Base-by-base conservation (phyloP, 495 filamentous ascomycete genomes). In the Rhypophila decipiens region DNA sequence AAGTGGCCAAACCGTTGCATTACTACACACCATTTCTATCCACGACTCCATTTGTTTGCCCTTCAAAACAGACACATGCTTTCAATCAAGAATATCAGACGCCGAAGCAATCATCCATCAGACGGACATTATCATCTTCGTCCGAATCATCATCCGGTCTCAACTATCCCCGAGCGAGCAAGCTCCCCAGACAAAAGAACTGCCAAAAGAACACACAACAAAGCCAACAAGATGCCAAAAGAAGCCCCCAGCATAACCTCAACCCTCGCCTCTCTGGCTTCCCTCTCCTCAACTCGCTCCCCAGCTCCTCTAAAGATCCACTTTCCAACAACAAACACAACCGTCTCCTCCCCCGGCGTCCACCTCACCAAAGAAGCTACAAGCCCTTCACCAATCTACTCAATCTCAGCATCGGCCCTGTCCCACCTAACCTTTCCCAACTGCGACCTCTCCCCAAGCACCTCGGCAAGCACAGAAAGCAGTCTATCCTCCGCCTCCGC, bases 211-310 rank as follows among this genome's bases (percentile, higher is more conserved):
- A n/a, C n/a, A n/a, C n/a, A n/a, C n/a, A n/a, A n/a, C n/a, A n/a
- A n/a, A n/a, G n/a, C n/a, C n/a, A n/a, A n/a, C n/a, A 52, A 24
- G 22, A 60, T 60, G 57, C 50, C 46, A 22, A 48, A 60, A 47
- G 31, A 55, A 42, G 29, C 60, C 21, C 27, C 37, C 17, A 50
- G 34, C 42, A 24, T 59, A 15, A 48, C 36, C 31, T 5, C 55
- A 27, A 40, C 36, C 52, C 46, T 58, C 33, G 50, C 47, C 45
- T 13, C 24, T 31, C 47, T 63, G 29, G 39, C 46, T 19, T 19
- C 44, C 40, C 22, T 39, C 44, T 22, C 22, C 38, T 33, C 24
- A 17, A 33, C 52, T 13, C 19, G 38, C 1, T 17, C 38, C n/a
- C 35, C 3, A 9, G 52, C 46, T 5, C 24, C 48, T 7, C 56